These are phyloP conservation scores for Aspergillus carlsbadensis DNA, from an alignment of 495 filamentous ascomycete genomes.

Conservation along the genomic window DNA sequence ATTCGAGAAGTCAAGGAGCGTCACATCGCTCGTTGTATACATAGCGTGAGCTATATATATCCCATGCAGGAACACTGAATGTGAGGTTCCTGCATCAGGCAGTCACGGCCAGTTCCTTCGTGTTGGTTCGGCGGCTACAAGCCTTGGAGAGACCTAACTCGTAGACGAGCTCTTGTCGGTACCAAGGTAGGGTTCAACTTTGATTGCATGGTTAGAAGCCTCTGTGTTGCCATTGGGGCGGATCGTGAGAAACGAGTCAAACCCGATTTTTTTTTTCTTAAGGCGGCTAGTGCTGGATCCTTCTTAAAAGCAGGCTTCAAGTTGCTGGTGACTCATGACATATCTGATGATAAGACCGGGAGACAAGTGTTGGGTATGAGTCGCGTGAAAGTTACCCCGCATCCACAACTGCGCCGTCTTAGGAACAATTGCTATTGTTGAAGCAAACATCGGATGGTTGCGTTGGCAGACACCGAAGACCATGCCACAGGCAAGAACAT, in stretches of 20 bases:
- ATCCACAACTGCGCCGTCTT: background rate
- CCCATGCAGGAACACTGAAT: background rate
- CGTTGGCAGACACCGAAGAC: background rate
- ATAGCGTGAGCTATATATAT: background rate
- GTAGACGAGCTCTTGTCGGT: background rate
- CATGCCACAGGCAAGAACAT: no score
- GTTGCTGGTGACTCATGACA: background rate
- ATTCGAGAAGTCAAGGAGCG: background rate
- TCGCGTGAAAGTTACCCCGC: background rate
- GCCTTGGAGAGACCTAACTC: background rate
- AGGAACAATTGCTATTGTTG: background rate
- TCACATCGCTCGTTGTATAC: no score
- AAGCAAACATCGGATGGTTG: slow-evolving; percentile 1
- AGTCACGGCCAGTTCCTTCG: background rate
- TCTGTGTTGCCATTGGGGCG: background rate
- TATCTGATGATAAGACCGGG: no score
- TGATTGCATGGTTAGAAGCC: background rate
- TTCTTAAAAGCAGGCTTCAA: background rate
- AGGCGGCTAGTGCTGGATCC: background rate
- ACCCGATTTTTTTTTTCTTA: background rate
- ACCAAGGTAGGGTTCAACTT: background rate
- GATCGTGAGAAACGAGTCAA: no score
- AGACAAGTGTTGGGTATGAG: no score
- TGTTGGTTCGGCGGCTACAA: background rate
- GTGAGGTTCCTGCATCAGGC: background rate